Evolutionary conservation across 2,329 filamentous ascomycete genomes (phyloP).

Genomic region (Cucurbitaria berberidis): DNA sequence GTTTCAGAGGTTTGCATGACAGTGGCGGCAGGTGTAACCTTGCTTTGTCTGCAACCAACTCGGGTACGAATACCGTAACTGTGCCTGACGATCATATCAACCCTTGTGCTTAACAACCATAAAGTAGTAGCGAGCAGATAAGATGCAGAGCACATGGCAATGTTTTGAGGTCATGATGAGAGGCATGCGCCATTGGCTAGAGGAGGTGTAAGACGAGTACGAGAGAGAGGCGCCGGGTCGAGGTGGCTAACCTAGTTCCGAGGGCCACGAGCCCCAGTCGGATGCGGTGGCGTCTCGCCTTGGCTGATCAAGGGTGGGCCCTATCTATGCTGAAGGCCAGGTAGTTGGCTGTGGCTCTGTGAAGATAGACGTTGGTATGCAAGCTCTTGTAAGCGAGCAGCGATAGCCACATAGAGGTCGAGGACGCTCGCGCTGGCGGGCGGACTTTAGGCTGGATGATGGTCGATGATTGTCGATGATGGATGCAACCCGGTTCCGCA

Average conservation of each 20-base stretch:
- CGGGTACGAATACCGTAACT: not conserved
- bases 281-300: not conserved
- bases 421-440: not conserved
- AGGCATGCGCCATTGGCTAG: constrained; percentile 10
- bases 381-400: not conserved
- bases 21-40: not conserved
- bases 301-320: not conserved
- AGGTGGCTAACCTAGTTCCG: constrained; percentile 5
- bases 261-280: not conserved
- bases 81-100: constrained; percentile 19
- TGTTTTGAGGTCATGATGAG: constrained; percentile 1
- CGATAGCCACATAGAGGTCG: not conserved
- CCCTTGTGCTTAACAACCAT: not conserved
- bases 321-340: not conserved
- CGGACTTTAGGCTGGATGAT: not conserved
- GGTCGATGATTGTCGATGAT: not conserved
- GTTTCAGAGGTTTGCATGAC: not conserved
- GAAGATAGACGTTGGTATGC: not conserved
- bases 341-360: not conserved
- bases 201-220: not conserved
- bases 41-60: not conserved
- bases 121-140: constrained; percentile 9
- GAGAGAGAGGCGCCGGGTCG: constrained; percentile 2
- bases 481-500: not conserved
- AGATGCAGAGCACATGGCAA: constrained; percentile 15